phyloP scores from a whole-genome alignment of 305 asterid species.

The Nicotiana rustica region DNA sequence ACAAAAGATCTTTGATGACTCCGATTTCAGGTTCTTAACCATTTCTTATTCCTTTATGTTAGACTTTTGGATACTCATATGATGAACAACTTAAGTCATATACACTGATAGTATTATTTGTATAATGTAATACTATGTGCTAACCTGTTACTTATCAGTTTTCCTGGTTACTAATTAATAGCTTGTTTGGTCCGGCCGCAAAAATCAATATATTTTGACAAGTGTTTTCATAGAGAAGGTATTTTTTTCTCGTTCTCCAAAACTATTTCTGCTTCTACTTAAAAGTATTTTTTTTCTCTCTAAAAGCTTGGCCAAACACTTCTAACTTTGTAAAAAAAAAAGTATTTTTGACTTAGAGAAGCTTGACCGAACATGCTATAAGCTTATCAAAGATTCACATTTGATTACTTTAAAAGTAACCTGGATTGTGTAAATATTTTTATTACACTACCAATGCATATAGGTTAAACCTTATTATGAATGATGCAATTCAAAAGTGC shows the following conservation, averaged over 20 bases:
- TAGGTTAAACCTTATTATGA: neutral
- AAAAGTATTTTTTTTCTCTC: too few species aligned
- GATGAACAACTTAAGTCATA: neutral
- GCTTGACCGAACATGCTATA: too few species aligned
- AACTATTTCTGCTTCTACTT: too few species aligned
- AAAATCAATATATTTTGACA: too few species aligned
- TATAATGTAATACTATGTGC: too few species aligned
- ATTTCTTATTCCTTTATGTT: neutral
- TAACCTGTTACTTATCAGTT: neutral
- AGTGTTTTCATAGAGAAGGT: too few species aligned
- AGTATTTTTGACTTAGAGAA: too few species aligned
- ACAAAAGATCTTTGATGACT: conserved; percentile 77
- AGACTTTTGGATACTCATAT: neutral
- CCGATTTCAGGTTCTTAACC: conserved; percentile 77
- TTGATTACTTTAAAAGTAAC: neutral
- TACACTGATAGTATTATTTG: neutral
- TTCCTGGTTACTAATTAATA: neutral
- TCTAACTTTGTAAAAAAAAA: too few species aligned
- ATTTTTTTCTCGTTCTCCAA: too few species aligned
- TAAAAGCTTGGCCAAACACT: too few species aligned
- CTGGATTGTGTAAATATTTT: neutral
- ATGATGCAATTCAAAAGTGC: neutral
- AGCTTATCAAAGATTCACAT: neutral
- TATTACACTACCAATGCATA: neutral
- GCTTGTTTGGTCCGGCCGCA: too few species aligned